phyloP scores from a whole-genome alignment of 805 yeast species.

The Danielia oregonensis region DNA sequence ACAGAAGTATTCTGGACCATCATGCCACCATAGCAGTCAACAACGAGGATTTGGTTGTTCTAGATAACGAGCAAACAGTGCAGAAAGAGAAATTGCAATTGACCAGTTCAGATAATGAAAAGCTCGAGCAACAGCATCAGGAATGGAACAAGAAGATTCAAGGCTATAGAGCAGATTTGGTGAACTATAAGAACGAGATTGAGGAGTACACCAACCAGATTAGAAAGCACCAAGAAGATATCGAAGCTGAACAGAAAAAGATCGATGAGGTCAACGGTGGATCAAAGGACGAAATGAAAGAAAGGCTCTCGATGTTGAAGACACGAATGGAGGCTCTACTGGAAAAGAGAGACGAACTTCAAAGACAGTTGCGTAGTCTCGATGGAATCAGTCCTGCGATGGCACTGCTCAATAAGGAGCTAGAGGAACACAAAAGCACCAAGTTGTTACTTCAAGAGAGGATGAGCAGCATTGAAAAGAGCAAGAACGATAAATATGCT shows the following conservation, averaged over 20 bases:
- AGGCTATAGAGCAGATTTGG: constrained; percentile 8
- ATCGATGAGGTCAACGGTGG: constrained; percentile 44
- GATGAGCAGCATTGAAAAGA: constrained; percentile 8
- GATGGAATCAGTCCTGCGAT: constrained; percentile 8
- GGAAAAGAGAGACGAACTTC: constrained; percentile 8
- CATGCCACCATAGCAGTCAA: background rate
- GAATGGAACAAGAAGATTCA: constrained; percentile 10
- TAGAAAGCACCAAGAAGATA: constrained; percentile 16
- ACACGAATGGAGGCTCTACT: constrained; percentile 7
- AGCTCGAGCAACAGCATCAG: constrained; percentile 5
- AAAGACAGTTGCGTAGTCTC: constrained; percentile 3
- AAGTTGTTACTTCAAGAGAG: constrained; percentile 5
- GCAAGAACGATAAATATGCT: constrained; percentile 31
- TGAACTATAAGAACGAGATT: constrained; percentile 19
- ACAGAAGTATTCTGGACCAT: constrained; percentile 18
- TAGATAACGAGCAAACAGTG: constrained; percentile 1
- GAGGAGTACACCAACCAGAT: constrained; percentile 10
- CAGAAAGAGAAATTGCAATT: constrained; percentile 1
- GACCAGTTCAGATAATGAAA: constrained; percentile 2
- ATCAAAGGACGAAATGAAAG: constrained; percentile 30
- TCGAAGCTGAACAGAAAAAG: constrained; percentile 32
- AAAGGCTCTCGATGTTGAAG: constrained; percentile 12
- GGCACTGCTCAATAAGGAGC: constrained; percentile 9
- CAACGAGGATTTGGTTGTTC: background rate
- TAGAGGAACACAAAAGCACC: constrained; percentile 5